Evolutionary conservation across 2,329 filamentous ascomycete species (phyloP).

Genomic region (Pochonia chlamydosporia): DNA sequence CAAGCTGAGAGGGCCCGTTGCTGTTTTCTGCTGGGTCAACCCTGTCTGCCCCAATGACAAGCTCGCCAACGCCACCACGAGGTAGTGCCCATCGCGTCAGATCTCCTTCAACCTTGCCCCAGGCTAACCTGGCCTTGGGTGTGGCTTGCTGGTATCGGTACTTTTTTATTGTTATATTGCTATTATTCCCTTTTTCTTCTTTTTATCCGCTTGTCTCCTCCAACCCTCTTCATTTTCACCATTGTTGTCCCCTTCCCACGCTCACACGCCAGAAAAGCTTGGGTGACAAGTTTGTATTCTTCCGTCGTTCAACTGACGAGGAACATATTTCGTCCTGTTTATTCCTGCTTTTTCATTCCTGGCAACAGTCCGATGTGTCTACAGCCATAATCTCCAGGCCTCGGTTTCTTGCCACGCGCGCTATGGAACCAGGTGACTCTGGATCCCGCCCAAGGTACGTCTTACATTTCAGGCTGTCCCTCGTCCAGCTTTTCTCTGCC

Average conservation of each 20-base stretch:
- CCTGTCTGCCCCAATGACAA: conserved; percentile 4
- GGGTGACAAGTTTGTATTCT: conserved; percentile 7
- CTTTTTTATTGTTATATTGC: conserved; percentile 13
- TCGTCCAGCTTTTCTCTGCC: conserved; percentile 6
- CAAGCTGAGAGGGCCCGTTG: conserved; percentile 1
- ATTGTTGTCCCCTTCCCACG: not conserved
- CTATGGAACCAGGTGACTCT: conserved; percentile 34
- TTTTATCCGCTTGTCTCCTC: not conserved
- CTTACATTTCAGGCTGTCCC: conserved; percentile 16
- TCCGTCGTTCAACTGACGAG: conserved; percentile 1
- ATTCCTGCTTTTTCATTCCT: conserved; percentile 11
- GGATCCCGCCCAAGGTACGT: conserved; percentile 32
- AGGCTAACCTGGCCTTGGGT: conserved; percentile 9
- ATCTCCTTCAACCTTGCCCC: conserved; percentile 21
- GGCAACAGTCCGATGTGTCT: conserved; percentile 27
- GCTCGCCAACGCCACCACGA: conserved; percentile 28
- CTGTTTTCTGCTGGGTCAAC: conserved; percentile 4
- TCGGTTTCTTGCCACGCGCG: conserved; percentile 29
- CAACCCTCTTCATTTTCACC: not conserved
- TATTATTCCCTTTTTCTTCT: conserved; percentile 8
- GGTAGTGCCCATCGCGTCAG: conserved; percentile 25
- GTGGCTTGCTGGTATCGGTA: conserved; percentile 14
- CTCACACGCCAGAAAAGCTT: not conserved
- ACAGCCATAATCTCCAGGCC: conserved; percentile 29
- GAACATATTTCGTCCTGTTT: conserved; percentile 1